These are phyloP conservation scores for Misopates orontium DNA, from an alignment of 257 asterid genomes.

Conservation along the genomic window DNA sequence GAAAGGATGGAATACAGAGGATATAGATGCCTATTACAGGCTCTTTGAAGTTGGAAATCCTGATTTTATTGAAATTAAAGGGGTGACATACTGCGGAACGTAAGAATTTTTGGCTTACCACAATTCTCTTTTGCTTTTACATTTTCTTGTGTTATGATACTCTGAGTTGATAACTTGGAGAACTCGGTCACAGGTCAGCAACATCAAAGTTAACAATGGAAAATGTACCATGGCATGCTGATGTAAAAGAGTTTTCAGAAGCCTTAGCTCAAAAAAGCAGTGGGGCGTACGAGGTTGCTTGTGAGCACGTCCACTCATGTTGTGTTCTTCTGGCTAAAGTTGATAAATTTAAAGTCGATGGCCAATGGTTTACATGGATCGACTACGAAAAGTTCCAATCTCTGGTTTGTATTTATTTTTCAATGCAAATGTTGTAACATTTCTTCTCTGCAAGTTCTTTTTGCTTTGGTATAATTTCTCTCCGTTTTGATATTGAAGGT, in stretches of 20 bases:
- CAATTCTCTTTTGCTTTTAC: neutral
- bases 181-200: constrained; percentile 65
- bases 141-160: neutral
- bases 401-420: constrained; percentile 53
- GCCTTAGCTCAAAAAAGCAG: constrained; percentile 79
- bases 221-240: constrained; percentile 98
- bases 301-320: constrained; percentile 94
- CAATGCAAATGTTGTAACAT: neutral
- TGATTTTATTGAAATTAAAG: constrained; percentile 95
- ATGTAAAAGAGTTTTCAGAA: constrained; percentile 87
- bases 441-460: neutral
- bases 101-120: constrained; percentile 35
- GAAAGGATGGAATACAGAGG: constrained; percentile 99
- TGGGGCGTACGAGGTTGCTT: constrained; percentile 87
- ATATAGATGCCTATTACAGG: constrained; percentile 79
- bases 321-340: constrained; percentile 94
- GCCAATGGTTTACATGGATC: constrained; percentile 94
- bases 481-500: constrained; percentile 48
- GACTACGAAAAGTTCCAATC: constrained; percentile 95
- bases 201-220: constrained; percentile 97
- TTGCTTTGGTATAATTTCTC: constrained; percentile 2
- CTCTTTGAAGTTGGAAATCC: constrained; percentile 79
- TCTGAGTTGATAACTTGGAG: constrained; percentile 6
- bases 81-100: constrained; percentile 99
- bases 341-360: constrained; percentile 72